Base-by-base conservation (phyloP, 2,329 filamentous ascomycete genomes). In the Clonostachys rhizophaga region DNA sequence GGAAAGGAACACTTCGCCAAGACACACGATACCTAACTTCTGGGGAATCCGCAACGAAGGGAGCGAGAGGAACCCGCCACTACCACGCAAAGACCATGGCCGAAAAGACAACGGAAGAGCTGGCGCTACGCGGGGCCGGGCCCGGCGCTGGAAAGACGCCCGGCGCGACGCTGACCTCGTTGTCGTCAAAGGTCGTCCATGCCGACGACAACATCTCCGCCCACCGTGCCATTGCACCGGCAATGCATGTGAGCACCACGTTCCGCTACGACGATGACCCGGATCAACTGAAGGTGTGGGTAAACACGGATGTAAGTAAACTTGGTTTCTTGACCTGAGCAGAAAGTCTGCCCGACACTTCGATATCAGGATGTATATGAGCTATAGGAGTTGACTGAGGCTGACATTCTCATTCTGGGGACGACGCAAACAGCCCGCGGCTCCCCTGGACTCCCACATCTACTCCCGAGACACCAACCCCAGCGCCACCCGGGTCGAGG, bases 161-260 rank as follows among this genome's bases (percentile, higher is more conserved):
- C 40, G 30, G 17, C 18, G 40, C 40, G 7, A 17, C 42, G 10
- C 16, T 43, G 50, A 54, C 11, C 39, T 66, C 81, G 5, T 70
- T 87, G 43, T 79, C 88, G 8, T 89, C 90, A 6, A 77, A 81
- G 47, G 80, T 87, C n/a, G 73, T 95, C 52, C 91, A 95, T 64
- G 89, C 87, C 52, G 91, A 95, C 60, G 85, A 95, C 69, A 75
- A 74, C 57, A 77, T 94, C 58, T 89, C 89, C 65, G 69, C 75
- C 34, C 81, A 87, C 55, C 76, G 83, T 44, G 90, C 94, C 61
- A 86, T 97, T 47, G 91, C 92, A 12, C 92, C 94, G 49, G 83
- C 92, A 5, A 76, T 97, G 60, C 92, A 97, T 64, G 83, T 95
- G 53, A 91, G 90, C 51, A 96, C 92, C 12, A 97, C 90, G 14